Percentiles rank a stretch among this genome's conserved stretches.
These are phyloP conservation scores for Cyberlindnera euphorbiiphila DNA, from an alignment of 805 yeast genomes.

Conservation along the genomic window DNA sequence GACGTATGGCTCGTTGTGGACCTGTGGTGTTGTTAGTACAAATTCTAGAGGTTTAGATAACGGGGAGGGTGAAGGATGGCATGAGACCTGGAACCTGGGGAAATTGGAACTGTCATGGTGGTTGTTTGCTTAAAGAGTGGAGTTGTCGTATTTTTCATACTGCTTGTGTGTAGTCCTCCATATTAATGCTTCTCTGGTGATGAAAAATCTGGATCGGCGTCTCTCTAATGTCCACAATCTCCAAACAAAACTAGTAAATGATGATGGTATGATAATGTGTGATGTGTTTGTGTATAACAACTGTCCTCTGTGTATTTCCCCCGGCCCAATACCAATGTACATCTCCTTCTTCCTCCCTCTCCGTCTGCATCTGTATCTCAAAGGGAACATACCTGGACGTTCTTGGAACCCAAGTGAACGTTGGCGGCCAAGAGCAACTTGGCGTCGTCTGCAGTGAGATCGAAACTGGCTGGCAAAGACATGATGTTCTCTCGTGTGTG, in stretches of 20 bases:
- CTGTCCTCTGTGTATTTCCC: not conserved
- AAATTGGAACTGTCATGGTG: too few species aligned
- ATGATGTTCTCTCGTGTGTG: slow-evolving; percentile 35
- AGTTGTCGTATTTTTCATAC: too few species aligned
- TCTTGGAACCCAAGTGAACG: slow-evolving; percentile 99
- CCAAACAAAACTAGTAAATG: too few species aligned
- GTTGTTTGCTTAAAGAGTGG: too few species aligned
- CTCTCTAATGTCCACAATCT: too few species aligned
- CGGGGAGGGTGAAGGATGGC: too few species aligned
- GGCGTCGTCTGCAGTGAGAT: slow-evolving; percentile 96
- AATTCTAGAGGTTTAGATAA: too few species aligned
- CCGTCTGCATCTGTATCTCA: not conserved
- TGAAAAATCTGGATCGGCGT: not conserved
- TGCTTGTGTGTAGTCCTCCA: too few species aligned
- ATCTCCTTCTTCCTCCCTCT: not conserved
- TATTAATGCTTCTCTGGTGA: too few species aligned
- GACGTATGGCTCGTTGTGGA: slow-evolving; percentile 95
- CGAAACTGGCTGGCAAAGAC: slow-evolving; percentile 86
- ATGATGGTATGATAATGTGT: too few species aligned
- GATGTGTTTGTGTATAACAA: too few species aligned
- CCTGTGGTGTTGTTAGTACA: slow-evolving; percentile 41
- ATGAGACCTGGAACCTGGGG: too few species aligned
- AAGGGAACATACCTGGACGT: slow-evolving; percentile 94
- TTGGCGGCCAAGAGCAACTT: slow-evolving; percentile 99
- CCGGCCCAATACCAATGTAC: not conserved